Evolutionary conservation across 305 asterid species (phyloP).

Genomic region (Solanum hybrid): DNA sequence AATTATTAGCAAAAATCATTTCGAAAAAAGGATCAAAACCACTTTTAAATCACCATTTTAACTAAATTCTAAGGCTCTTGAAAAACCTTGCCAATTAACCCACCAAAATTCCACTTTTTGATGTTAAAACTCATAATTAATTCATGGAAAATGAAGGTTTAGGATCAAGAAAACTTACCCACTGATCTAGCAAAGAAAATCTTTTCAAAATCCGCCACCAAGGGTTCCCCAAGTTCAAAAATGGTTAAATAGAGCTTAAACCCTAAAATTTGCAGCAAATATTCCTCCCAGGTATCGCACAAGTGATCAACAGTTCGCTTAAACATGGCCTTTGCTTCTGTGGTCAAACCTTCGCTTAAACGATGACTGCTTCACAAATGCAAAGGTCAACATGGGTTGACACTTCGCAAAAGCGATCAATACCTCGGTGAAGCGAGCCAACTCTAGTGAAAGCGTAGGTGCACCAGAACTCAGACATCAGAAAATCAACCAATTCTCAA

Average conservation of each 20-base stretch:
- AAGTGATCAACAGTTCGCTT: background rate
- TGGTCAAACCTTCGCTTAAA: background rate
- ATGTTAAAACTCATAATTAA: too few relatives aligned
- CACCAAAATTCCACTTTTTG: background rate
- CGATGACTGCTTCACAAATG: background rate
- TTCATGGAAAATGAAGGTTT: background rate
- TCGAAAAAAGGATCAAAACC: background rate
- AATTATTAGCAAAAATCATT: background rate
- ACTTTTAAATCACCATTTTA: background rate
- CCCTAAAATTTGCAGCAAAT: background rate
- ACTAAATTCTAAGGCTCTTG: background rate
- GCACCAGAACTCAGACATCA: background rate
- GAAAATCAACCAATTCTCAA: too few relatives aligned
- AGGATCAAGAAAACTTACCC: background rate
- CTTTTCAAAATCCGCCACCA: background rate
- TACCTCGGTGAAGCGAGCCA: background rate
- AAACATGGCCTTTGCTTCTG: too few relatives aligned
- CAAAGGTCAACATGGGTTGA: background rate
- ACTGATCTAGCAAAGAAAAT: background rate
- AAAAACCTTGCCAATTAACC: background rate
- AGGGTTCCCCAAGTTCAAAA: background rate
- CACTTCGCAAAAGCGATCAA: background rate
- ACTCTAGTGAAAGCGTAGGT: background rate
- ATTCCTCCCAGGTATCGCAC: background rate
- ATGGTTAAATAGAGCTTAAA: background rate